These are phyloP conservation scores for Suhomyces terraborum DNA, from an alignment of 1,139 yeast genomes.

Conservation along the genomic window DNA sequence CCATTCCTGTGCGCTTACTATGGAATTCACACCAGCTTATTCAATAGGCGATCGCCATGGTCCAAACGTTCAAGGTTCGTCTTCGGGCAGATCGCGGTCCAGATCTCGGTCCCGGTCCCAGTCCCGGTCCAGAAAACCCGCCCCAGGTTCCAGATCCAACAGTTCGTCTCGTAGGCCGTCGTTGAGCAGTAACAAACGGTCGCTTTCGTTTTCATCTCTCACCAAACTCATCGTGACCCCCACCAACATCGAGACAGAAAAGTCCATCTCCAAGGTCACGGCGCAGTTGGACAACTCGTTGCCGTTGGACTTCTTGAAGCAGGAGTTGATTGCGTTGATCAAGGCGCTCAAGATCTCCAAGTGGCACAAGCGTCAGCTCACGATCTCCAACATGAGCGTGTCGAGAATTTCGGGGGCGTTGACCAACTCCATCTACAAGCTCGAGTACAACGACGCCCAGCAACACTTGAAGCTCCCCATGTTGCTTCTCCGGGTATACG, in stretches of 20 bases:
- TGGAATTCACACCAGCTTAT: conserved; percentile 13
- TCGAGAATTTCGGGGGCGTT: conserved; percentile 84
- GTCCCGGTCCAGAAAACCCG: conserved; percentile 40
- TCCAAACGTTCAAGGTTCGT: not conserved
- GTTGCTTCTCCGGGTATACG: conserved; percentile 78
- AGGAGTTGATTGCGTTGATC: conserved; percentile 69
- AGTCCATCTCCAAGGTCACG: conserved; percentile 39
- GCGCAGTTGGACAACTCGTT: conserved; percentile 66
- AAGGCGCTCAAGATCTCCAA: conserved; percentile 68
- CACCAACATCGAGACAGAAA: conserved; percentile 32
- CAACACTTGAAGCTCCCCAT: conserved; percentile 37
- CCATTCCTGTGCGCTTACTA: not conserved
- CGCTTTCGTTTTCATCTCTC: conserved; percentile 29
- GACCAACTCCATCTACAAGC: conserved; percentile 84
- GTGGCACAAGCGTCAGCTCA: conserved; percentile 62
- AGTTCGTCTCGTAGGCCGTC: conserved; percentile 43
- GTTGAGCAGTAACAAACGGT: conserved; percentile 25
- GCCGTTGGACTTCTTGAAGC: conserved; percentile 82
- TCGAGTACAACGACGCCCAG: conserved; percentile 43
- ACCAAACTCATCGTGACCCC: conserved; percentile 22
- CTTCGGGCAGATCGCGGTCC: conserved; percentile 2
- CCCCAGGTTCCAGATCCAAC: conserved; percentile 38
- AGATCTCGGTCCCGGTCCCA: conserved; percentile 38
- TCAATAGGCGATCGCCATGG: conserved; percentile 10
- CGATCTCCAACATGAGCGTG: conserved; percentile 49